Conservation (phyloP, 2,329 filamentous ascomycete genomes). For the Fusarium sp. region DNA sequence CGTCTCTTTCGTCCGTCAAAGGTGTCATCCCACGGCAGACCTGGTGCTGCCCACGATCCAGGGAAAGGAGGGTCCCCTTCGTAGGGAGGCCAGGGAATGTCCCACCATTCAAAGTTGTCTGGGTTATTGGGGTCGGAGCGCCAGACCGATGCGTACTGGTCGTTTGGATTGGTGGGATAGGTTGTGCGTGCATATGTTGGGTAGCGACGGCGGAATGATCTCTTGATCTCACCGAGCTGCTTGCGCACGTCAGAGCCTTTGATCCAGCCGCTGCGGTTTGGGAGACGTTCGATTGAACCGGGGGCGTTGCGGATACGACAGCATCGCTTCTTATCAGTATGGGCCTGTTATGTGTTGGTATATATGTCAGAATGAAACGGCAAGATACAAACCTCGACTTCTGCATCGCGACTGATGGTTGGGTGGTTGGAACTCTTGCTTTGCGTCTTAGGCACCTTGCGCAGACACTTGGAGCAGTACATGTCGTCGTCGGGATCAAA, state of each 20-base stretch:
- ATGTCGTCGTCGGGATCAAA: slow-evolving; percentile 43
- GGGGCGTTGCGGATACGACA: slow-evolving; percentile 42
- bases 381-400: slow-evolving; percentile 33
- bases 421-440: slow-evolving; percentile 32
- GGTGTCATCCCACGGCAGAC: background rate
- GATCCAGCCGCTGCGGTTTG: slow-evolving; percentile 49
- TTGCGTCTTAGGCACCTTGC: slow-evolving; percentile 40
- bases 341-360: slow-evolving; percentile 26
- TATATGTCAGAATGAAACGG: fast-evolving
- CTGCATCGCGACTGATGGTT: slow-evolving; percentile 9
- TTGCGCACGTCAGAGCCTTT: slow-evolving; percentile 22
- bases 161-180: slow-evolving; percentile 37
- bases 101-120: slow-evolving; percentile 38
- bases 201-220: slow-evolving; percentile 35
- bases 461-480: slow-evolving; percentile 48
- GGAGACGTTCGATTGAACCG: slow-evolving; percentile 32
- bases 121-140: slow-evolving; percentile 46
- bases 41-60: slow-evolving; percentile 28
- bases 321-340: slow-evolving; percentile 31
- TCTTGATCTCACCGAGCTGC: slow-evolving; percentile 31
- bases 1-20: background rate
- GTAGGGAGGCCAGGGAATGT: slow-evolving; percentile 44
- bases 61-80: slow-evolving; percentile 36
- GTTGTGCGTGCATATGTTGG: slow-evolving; percentile 43
- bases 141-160: slow-evolving; percentile 37